A percentile compares a stretch with the other conserved stretches of the same genome.
phyloP scores from a whole-genome alignment of 2,329 filamentous ascomycete species.

The Claviceps africana region DNA sequence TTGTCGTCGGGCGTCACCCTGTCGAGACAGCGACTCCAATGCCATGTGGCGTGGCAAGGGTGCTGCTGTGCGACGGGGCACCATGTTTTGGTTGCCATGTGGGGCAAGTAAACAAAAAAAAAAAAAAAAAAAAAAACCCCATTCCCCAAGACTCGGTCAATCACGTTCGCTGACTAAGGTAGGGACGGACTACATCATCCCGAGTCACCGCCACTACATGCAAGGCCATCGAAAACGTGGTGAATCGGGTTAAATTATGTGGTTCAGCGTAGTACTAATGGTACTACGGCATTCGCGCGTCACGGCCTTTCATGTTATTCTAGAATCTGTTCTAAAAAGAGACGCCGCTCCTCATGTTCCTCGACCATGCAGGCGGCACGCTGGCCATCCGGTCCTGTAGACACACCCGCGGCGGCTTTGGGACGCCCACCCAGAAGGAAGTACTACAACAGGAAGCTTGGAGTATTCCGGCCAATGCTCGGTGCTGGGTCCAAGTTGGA shows the following conservation, averaged over 20 bases:
- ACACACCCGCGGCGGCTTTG: neutral
- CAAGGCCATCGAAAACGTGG: neutral
- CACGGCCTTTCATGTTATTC: neutral
- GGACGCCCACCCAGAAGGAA: neutral
- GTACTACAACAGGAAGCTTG: neutral
- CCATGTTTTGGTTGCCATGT: slow-evolving; percentile 18
- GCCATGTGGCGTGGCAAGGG: neutral
- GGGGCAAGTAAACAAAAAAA: slow-evolving; percentile 25
- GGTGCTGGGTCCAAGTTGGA: neutral
- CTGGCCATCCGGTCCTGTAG: neutral
- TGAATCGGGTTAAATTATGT: neutral
- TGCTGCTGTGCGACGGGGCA: slow-evolving; percentile 5
- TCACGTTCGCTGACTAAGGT: slow-evolving; percentile 13
- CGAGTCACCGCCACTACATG: neutral
- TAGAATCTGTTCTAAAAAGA: neutral
- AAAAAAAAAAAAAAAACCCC: neutral
- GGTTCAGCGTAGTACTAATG: no score
- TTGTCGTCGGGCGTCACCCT: neutral
- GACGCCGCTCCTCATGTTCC: neutral
- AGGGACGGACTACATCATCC: neutral
- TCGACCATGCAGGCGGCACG: neutral
- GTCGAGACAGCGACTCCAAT: slow-evolving; percentile 1
- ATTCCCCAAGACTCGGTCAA: neutral
- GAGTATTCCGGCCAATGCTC: neutral
- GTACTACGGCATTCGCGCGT: neutral